Base-by-base conservation (phyloP, 2,329 filamentous ascomycete genomes). In the Moelleriella libera region DNA sequence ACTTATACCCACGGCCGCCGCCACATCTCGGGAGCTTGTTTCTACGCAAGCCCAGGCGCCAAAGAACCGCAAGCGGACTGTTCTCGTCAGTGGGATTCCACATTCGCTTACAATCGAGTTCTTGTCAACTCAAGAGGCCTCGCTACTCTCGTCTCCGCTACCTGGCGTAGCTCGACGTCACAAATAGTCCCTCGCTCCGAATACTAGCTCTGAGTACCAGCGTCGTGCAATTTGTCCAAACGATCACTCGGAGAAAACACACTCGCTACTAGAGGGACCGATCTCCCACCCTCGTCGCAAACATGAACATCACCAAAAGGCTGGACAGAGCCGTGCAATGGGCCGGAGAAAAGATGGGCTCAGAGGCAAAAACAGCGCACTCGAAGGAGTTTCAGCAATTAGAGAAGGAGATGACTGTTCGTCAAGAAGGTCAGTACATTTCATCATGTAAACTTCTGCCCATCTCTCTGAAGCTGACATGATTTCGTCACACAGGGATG, bases 281-380 rank as follows among this genome's bases (percentile, higher is more conserved):
- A 37, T 37, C 32, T 37, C 32, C 32, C 8, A 37, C 12, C 8
- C 32, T 12, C 34, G 5, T 9, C 31, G 45, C 43, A 40, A 62
- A 42, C 34, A 78, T 78, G 75, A 68, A 72, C 57, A 70, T 79
- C 58, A 74, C 71, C 67, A 95, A 94, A 74, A 95, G 94, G 64
- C 80, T 97, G 63, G 90, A 89, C 68, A 84, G 90, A 61, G 83
- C 94, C 72, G 94, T 90, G 72, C 90, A 97, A 83, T 97, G 90
- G 90, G 88, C 89, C 39, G 88, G 88, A 56, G 90, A 97, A 70
- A 87, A 89, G 68, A 95, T 97, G 86, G 90, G 90, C 57, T 80
- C 79, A 54, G 89, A 96, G 67, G 77, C 82, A 67, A 92, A 88
- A 69, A 96, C 90, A 8, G 80, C 75, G 62, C 80, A 88, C 53